A percentile compares a stretch with the other conserved stretches of the same genome.
phyloP scores from a whole-genome alignment of 805 yeast genomes.

The Isabelozyma rhagii region DNA sequence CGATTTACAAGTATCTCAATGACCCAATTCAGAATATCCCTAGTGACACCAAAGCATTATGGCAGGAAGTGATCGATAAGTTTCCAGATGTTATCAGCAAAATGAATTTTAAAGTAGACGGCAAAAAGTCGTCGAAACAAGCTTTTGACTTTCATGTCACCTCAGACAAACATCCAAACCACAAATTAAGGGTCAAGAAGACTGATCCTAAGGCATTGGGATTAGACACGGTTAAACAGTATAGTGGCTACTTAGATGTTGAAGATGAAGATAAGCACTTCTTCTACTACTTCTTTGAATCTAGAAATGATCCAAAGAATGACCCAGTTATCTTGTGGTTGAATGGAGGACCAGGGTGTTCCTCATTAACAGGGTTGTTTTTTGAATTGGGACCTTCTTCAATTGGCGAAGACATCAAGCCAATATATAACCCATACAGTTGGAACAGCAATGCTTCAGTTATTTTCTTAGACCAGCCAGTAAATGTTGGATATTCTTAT shows the following conservation, averaged over 20 bases:
- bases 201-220: constrained; percentile 45
- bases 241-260: constrained; percentile 31
- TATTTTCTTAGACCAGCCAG: constrained; percentile 39
- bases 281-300: constrained; percentile 44
- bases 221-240: constrained; percentile 28
- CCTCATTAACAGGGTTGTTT: constrained; percentile 31
- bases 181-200: constrained; percentile 57
- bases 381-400: constrained; percentile 34
- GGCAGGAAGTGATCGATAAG: constrained; percentile 61
- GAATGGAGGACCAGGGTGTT: constrained; percentile 38
- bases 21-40: constrained; percentile 50
- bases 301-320: constrained; percentile 39
- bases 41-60: constrained; percentile 45
- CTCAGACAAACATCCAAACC: constrained; percentile 39
- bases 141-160: constrained; percentile 36
- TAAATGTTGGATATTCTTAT: constrained; percentile 32
- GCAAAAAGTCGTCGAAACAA: constrained; percentile 33
- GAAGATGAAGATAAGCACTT: constrained; percentile 51
- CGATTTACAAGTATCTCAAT: constrained; percentile 51
- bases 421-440: constrained; percentile 25
- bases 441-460: constrained; percentile 38
- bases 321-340: constrained; percentile 35
- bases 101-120: constrained; percentile 51
- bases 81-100: constrained; percentile 54
- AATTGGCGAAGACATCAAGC: constrained; percentile 24